phyloP scores from a whole-genome alignment of 306 rosid genomes.

The Luffa aegyptiaca region DNA sequence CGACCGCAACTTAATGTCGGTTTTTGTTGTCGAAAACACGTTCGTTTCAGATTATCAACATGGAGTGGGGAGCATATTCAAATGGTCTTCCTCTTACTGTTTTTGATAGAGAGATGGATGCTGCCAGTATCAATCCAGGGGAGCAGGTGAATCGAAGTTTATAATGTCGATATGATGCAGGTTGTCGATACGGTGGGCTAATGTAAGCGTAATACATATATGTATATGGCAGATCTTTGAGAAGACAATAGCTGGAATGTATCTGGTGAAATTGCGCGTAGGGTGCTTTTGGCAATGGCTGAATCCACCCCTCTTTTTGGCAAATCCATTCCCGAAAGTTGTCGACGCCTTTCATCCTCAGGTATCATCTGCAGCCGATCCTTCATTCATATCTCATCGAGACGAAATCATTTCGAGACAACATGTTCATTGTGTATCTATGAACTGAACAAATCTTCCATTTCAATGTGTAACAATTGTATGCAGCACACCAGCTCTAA shows the following conservation, averaged over 20 bases:
- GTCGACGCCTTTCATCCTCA: slow-evolving; percentile 47
- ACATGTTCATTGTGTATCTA: not conserved
- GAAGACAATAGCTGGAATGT: slow-evolving; percentile 92
- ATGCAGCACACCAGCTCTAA: slow-evolving; percentile 70
- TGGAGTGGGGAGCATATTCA: slow-evolving; percentile 93
- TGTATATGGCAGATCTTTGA: slow-evolving; percentile 56
- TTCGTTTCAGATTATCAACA: slow-evolving; percentile 61
- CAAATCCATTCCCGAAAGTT: slow-evolving; percentile 43
- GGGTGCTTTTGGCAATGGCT: slow-evolving; percentile 60
- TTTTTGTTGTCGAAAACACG: slow-evolving; percentile 4
- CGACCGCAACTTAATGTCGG: not conserved
- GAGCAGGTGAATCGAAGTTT: slow-evolving; percentile 52
- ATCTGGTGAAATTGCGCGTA: slow-evolving; percentile 81
- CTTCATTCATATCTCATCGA: not conserved
- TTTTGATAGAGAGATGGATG: slow-evolving; percentile 83
- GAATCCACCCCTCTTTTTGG: slow-evolving; percentile 55
- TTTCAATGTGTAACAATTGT: not conserved
- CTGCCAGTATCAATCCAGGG: slow-evolving; percentile 84
- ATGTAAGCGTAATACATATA: not conserved
- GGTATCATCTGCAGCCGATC: slow-evolving; percentile 20
- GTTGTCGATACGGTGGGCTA: not conserved
- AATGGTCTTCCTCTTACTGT: slow-evolving; percentile 65
- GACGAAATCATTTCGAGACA: not conserved
- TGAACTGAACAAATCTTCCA: not conserved
- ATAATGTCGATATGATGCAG: not conserved